Evolutionary conservation across 169 alveolate species (phyloP).

Genomic region (Ichthyophthirius multifiliis): DNA sequence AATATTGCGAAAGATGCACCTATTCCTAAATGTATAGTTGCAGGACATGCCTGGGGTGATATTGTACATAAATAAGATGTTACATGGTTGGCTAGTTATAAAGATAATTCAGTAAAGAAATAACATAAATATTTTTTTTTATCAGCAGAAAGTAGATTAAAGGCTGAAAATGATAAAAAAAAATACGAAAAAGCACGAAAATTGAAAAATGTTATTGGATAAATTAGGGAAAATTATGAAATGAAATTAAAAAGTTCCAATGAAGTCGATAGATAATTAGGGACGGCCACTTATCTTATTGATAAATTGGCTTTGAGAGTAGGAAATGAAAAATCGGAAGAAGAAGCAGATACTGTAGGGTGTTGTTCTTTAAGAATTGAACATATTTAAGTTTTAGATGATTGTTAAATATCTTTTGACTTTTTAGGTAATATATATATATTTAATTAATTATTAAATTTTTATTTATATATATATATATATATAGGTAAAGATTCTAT

Average conservation of each 20-base stretch:
- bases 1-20: slow-evolving; percentile 95
- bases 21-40: slow-evolving; percentile 93
- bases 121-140: slow-evolving; percentile 90
- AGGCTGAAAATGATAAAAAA: slow-evolving; percentile 94
- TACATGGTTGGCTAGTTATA: slow-evolving; percentile 96
- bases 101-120: slow-evolving; percentile 82
- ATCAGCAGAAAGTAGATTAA: slow-evolving; percentile 95
- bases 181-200: slow-evolving; percentile 97
- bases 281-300: slow-evolving; percentile 97
- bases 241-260: slow-evolving; percentile 83
- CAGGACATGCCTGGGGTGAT: slow-evolving; percentile 98
- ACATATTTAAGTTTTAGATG: slow-evolving; percentile 88
- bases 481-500: slow-evolving; percentile 93
- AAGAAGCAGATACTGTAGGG: slow-evolving; percentile 99
- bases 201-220: slow-evolving; percentile 85
- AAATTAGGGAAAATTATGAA: slow-evolving; percentile 90
- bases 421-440: slow-evolving; percentile 78
- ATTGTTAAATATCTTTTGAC: slow-evolving; percentile 86
- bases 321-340: slow-evolving; percentile 98
- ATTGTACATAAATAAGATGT: slow-evolving; percentile 92
- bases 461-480: background rate
- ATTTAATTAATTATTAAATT: background rate
- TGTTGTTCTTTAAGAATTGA: slow-evolving; percentile 98
- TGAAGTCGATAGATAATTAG: slow-evolving; percentile 90
- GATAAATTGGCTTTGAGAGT: slow-evolving; percentile 99